These are phyloP conservation scores for Triticum monococcum DNA, from an alignment of 176 grass and related monocot genomes.

Conservation along the genomic window DNA sequence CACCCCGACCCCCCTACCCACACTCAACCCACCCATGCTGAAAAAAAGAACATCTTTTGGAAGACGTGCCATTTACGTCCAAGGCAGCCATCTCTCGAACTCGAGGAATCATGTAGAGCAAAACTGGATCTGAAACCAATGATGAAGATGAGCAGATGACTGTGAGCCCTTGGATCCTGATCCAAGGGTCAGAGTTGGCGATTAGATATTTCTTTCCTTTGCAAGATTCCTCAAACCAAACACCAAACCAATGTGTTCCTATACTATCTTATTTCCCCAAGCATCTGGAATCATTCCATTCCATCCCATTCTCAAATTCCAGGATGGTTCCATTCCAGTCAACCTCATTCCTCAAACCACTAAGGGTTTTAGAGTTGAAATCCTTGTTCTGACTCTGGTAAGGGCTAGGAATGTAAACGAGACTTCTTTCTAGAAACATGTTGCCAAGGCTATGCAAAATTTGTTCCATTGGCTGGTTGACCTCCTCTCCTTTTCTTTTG, in stretches of 20 bases:
- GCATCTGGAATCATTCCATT: neutral
- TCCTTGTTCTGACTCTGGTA: neutral
- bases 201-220: neutral
- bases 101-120: neutral
- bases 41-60: neutral
- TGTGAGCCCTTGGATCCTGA: neutral
- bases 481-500: conserved; percentile 5
- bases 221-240: no score
- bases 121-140: neutral
- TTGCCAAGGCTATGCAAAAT: neutral
- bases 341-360: neutral
- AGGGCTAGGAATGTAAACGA: neutral
- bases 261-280: neutral
- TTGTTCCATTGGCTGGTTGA: neutral
- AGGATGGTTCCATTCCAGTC: neutral
- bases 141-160: neutral
- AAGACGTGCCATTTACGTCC: neutral
- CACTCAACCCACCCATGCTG: neutral
- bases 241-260: neutral
- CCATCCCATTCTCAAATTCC: neutral
- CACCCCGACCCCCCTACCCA: neutral
- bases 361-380: neutral
- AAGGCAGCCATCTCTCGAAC: neutral
- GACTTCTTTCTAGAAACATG: neutral
- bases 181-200: neutral